A percentile compares a stretch with the other conserved stretches of the same genome.
These are phyloP conservation scores for Pichia californica DNA, from an alignment of 805 yeast species.

Conservation along the genomic window DNA sequence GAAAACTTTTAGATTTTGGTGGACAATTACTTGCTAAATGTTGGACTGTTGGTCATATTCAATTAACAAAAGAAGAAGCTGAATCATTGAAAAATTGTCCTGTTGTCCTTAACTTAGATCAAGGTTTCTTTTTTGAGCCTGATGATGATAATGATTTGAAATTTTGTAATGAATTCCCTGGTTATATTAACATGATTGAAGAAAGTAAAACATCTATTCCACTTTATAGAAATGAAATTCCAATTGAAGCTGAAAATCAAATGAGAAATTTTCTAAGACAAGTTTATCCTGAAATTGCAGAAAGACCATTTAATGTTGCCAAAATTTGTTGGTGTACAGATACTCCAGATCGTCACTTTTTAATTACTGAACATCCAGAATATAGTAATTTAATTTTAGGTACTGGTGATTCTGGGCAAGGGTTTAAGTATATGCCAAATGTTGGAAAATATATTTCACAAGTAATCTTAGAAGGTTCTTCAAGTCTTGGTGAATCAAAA, in stretches of 20 bases:
- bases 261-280: slow-evolving; percentile 7
- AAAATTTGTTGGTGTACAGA: slow-evolving; percentile 38
- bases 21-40: slow-evolving; percentile 34
- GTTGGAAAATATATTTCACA: slow-evolving; percentile 37
- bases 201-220: slow-evolving; percentile 7
- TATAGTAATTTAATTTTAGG: slow-evolving; percentile 32
- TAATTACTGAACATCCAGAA: slow-evolving; percentile 35
- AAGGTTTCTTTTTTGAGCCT: slow-evolving; percentile 39
- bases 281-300: slow-evolving; percentile 30
- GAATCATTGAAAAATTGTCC: slow-evolving; percentile 27
- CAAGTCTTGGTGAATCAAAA: slow-evolving; percentile 21
- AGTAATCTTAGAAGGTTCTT: slow-evolving; percentile 28
- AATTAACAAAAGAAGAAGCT: slow-evolving; percentile 29
- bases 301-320: slow-evolving; percentile 25
- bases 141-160: slow-evolving; percentile 31
- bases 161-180: slow-evolving; percentile 32
- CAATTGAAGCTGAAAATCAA: slow-evolving; percentile 7
- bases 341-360: slow-evolving; percentile 35
- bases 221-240: slow-evolving; percentile 9
- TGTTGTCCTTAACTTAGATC: slow-evolving; percentile 32
- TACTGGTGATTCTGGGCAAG: slow-evolving; percentile 45
- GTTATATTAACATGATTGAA: slow-evolving; percentile 7
- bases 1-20: slow-evolving; percentile 29
- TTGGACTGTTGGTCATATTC: slow-evolving; percentile 37
- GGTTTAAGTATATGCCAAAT: slow-evolving; percentile 39